phyloP scores from a whole-genome alignment of 495 filamentous ascomycete species.

The Daldinia loculata region DNA sequence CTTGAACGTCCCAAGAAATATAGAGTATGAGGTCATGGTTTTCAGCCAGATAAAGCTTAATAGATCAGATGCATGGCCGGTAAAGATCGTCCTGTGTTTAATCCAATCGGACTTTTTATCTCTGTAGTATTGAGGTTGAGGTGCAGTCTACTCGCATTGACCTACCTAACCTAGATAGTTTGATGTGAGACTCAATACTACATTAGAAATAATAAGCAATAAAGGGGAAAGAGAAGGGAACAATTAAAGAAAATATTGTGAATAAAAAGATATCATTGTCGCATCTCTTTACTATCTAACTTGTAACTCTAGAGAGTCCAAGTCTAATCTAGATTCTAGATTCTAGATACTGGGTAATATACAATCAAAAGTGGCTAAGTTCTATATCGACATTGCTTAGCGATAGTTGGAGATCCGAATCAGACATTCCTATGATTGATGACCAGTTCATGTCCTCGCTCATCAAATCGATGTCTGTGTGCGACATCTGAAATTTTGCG shows the following conservation, averaged over 20 bases:
- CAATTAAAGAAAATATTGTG: not conserved
- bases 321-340: not conserved
- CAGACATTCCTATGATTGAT: conserved; percentile 2
- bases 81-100: not conserved
- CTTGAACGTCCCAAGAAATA: not conserved
- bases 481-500: not conserved
- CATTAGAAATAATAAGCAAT: too few species aligned
- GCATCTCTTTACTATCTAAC: not conserved
- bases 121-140: not conserved
- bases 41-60: too few species aligned
- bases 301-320: too few species aligned
- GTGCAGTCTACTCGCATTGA: not conserved
- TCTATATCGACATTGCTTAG: conserved; percentile 5
- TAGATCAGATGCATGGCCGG: not conserved
- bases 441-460: not conserved
- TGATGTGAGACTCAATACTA: not conserved
- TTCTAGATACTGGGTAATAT: not conserved
- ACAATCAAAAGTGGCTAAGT: conserved; percentile 1
- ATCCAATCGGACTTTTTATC: not conserved
- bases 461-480: not conserved
- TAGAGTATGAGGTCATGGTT: too few species aligned
- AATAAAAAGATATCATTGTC: not conserved
- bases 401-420: not conserved
- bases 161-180: not conserved
- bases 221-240: not conserved